Evolutionary conservation across 2,329 filamentous ascomycete species (phyloP).

Genomic region (Epicoccum sorghinum): DNA sequence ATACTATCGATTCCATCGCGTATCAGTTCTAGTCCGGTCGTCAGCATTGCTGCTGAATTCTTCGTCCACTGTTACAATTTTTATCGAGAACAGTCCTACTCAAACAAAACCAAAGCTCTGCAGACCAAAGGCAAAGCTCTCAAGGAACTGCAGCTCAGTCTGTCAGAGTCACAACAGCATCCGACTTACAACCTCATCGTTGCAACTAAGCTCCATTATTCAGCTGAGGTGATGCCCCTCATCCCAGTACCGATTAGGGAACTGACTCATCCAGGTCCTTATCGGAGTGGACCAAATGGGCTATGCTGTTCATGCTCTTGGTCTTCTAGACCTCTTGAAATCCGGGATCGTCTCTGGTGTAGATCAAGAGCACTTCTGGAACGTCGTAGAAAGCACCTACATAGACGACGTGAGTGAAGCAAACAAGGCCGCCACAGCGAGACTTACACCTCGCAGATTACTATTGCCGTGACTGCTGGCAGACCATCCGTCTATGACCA

Average conservation of each 20-base stretch:
- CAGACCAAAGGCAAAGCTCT: not conserved
- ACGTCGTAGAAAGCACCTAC: constrained; percentile 10
- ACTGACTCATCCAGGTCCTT: constrained; percentile 1
- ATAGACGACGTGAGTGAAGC: constrained; percentile 4
- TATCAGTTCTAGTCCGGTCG: not conserved
- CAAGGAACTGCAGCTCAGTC: not conserved
- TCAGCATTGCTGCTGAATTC: constrained; percentile 8
- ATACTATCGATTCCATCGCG: constrained; percentile 3
- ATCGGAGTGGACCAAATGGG: constrained; percentile 4
- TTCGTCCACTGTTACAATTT: not conserved
- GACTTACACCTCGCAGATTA: not conserved
- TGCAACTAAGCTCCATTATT: constrained; percentile 11
- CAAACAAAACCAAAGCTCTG: not conserved
- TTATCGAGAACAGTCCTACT: not conserved
- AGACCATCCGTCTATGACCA: constrained; percentile 5
- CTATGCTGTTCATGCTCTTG: constrained; percentile 10
- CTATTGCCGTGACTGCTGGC: constrained; percentile 5
- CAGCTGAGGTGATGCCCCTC: constrained; percentile 1
- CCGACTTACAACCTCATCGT: constrained; percentile 1
- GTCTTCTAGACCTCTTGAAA: constrained; percentile 4
- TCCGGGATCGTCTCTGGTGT: not conserved
- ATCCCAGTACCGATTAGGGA: no score
- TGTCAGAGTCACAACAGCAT: not conserved
- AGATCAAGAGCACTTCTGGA: constrained; percentile 4
- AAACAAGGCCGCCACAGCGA: not conserved